Evolutionary conservation across 805 yeast species (phyloP).

Genomic region (Priceomyces medius): DNA sequence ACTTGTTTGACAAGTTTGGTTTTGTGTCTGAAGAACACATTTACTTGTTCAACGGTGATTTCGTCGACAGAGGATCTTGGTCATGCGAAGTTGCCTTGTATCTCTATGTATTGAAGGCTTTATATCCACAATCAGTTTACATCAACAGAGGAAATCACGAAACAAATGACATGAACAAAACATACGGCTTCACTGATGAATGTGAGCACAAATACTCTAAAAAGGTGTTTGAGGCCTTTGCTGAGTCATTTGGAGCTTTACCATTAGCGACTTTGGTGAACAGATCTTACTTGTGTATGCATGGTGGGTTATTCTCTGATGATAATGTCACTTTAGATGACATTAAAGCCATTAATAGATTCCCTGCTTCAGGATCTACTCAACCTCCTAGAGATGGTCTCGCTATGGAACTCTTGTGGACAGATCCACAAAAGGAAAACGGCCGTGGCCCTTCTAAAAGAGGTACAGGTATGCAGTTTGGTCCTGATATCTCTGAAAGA

Average conservation of each 20-base stretch:
- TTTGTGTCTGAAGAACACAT: constrained; percentile 63
- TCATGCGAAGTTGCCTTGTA: constrained; percentile 92
- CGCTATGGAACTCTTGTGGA: constrained; percentile 96
- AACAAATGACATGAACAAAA: constrained; percentile 93
- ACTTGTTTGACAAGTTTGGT: constrained; percentile 76
- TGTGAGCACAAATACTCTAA: constrained; percentile 87
- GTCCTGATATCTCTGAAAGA: constrained; percentile 85
- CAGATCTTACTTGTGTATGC: constrained; percentile 80
- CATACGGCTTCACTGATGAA: constrained; percentile 95
- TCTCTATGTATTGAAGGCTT: constrained; percentile 71
- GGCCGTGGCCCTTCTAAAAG: constrained; percentile 90
- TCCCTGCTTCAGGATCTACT: constrained; percentile 46
- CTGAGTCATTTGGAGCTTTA: constrained; percentile 80
- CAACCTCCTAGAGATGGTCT: constrained; percentile 91
- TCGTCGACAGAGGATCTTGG: constrained; percentile 98
- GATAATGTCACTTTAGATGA: constrained; percentile 72
- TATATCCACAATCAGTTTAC: constrained; percentile 67
- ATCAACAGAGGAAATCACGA: constrained; percentile 96
- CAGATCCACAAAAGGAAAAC: constrained; percentile 80
- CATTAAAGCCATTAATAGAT: constrained; percentile 68
- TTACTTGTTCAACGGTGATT: constrained; percentile 93
- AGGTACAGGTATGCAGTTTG: constrained; percentile 95
- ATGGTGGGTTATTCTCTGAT: constrained; percentile 90
- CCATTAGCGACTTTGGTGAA: constrained; percentile 86
- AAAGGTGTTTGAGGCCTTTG: constrained; percentile 74